Base-by-base conservation (phyloP, 2,329 filamentous ascomycete genomes). In the Colletotrichum sansevieriae region DNA sequence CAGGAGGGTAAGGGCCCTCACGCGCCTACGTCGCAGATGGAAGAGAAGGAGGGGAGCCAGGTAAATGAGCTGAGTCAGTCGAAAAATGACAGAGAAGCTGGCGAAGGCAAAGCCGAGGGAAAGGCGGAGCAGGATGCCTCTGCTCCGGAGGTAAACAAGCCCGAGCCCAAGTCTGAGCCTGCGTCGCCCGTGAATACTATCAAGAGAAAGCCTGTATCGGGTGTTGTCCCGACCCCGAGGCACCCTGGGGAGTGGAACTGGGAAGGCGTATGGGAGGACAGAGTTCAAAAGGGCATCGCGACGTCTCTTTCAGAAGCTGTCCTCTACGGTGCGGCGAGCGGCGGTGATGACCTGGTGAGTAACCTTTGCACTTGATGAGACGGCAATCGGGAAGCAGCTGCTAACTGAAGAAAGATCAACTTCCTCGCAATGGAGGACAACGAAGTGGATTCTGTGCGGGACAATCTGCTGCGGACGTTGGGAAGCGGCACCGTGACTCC, bases 211-310 rank as follows among this genome's bases (percentile, higher is more conserved):
- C 63, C 63, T 10, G 41, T 66, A 3, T 39, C 58, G 13, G 49
- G 58, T 41, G 58, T 35, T 29, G 33, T 51, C 22, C 39, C 47
- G 11, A 60, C 37, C 9, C 49, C 79, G 41, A 81, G 90, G 69
- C 84, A 87, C 57, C 94, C 94, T 0, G 92, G 92, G 7, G 92
- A 97, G 74, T 98, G 95, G 95, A 97, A 97, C 76, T 98, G 95
- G 95, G 94, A 97, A 75, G 95, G 95, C 0, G 95, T 98, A 0
- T 99, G 95, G 95, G 93, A 97, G 77, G 91, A 95, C 72, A 87
- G 95, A 63, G 95, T 97, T 1, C 91, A 89, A 78, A 92, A 91
- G 78, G 92, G 92, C 18, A 88, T 98, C 49, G 87, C 91, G 58
- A 85, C 87, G 10, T 97, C 94, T 75, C 81, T 94, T 57, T 92